Conservation (phyloP, 371 early-diverging fungal genomes). For the Mortierella sp. region DNA sequence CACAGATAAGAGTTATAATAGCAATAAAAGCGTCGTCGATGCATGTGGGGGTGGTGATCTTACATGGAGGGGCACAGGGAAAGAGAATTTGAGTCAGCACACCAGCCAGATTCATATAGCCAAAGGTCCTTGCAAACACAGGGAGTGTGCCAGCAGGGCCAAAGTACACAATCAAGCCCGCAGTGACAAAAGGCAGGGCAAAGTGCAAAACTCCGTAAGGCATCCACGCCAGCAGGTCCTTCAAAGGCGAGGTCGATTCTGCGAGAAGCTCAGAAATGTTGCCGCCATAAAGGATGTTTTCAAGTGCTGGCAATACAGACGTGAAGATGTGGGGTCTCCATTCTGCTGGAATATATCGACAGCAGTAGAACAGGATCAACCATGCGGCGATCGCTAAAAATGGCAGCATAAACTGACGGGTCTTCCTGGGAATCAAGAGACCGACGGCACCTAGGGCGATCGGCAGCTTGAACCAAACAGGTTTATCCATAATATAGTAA, state of each 20-base stretch:
- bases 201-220: slow-evolving; percentile 82
- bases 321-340: slow-evolving; percentile 75
- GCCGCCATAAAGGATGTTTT: slow-evolving; percentile 76
- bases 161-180: slow-evolving; percentile 58
- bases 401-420: slow-evolving; percentile 62
- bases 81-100: slow-evolving; percentile 76
- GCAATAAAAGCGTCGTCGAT: too few species aligned
- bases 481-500: slow-evolving; percentile 54
- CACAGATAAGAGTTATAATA: not conserved
- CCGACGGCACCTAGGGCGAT: slow-evolving; percentile 41
- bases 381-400: slow-evolving; percentile 72
- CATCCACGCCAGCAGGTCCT: slow-evolving; percentile 77
- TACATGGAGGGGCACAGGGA: slow-evolving; percentile 84
- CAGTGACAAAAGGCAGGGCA: slow-evolving; percentile 69
- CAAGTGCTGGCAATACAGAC: slow-evolving; percentile 74
- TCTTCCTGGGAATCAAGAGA: slow-evolving; percentile 48
- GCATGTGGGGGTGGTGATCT: slow-evolving; percentile 52
- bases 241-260: slow-evolving; percentile 59
- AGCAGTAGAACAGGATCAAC: slow-evolving; percentile 71
- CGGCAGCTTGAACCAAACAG: slow-evolving; percentile 48
- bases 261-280: slow-evolving; percentile 75
- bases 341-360: slow-evolving; percentile 70
- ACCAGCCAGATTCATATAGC: slow-evolving; percentile 76
- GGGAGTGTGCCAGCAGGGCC: slow-evolving; percentile 66
- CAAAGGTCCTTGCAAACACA: slow-evolving; percentile 73